phyloP scores from a whole-genome alignment of 176 grass and related monocot species.

The Thalia dealbata region DNA sequence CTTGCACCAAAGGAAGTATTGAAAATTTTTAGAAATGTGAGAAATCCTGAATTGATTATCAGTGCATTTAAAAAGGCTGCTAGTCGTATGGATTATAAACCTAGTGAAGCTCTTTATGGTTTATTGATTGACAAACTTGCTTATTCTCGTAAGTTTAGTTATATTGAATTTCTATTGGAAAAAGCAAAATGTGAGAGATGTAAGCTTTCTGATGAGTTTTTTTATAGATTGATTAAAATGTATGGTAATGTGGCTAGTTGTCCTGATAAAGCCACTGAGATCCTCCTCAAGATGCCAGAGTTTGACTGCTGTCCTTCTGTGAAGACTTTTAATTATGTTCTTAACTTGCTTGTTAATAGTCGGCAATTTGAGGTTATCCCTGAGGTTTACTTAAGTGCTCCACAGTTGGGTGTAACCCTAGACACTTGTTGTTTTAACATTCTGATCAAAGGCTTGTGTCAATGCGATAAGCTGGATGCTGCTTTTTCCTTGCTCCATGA shows the following conservation, averaged over 20 bases:
- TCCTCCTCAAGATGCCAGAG: slow-evolving; percentile 47
- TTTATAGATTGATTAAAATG: slow-evolving; percentile 78
- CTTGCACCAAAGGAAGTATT: slow-evolving; percentile 74
- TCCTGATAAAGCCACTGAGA: slow-evolving; percentile 52
- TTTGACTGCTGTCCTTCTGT: slow-evolving; percentile 52
- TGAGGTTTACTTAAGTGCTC: slow-evolving; percentile 54
- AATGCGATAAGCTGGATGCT: slow-evolving; percentile 38
- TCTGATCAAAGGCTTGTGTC: slow-evolving; percentile 66
- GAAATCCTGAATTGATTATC: slow-evolving; percentile 37
- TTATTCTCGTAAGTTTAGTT: slow-evolving; percentile 44
- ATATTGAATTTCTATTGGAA: slow-evolving; percentile 54
- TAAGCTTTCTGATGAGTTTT: slow-evolving; percentile 65
- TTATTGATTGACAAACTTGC: slow-evolving; percentile 64
- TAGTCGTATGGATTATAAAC: slow-evolving; percentile 54
- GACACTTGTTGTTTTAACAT: slow-evolving; percentile 90
- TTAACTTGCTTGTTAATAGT: slow-evolving; percentile 79
- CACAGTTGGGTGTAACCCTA: slow-evolving; percentile 38
- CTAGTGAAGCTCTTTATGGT: slow-evolving; percentile 57
- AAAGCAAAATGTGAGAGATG: slow-evolving; percentile 40
- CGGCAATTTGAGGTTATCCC: slow-evolving; percentile 59
- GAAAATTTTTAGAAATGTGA: slow-evolving; percentile 56
- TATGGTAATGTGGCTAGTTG: slow-evolving; percentile 74
- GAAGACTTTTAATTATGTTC: slow-evolving; percentile 85
- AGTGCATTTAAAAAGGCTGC: slow-evolving; percentile 40
- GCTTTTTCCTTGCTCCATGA: slow-evolving; percentile 56